phyloP scores from a whole-genome alignment of 371 early-diverging fungal species.

The Sanchytrium tribonematis region DNA sequence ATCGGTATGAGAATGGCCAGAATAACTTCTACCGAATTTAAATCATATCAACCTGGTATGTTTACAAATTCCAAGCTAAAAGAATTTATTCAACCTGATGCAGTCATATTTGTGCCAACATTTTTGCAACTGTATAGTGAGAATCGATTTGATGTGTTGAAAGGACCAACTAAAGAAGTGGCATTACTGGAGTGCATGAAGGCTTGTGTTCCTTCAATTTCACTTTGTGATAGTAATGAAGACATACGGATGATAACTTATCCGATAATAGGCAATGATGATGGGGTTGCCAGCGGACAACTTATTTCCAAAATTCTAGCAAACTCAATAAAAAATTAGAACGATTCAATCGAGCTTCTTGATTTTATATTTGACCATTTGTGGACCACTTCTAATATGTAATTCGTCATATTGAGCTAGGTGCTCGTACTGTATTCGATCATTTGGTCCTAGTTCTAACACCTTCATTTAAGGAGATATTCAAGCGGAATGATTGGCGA shows the following conservation, averaged over 20 bases:
- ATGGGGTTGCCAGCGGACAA: not conserved
- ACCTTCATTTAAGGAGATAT: no score
- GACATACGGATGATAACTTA: not conserved
- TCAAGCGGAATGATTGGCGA: no score
- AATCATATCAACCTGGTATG: not conserved
- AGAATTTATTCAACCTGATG: not conserved
- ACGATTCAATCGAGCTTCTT: no score
- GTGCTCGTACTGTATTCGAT: not conserved
- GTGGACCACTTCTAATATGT: not conserved
- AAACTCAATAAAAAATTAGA: not conserved
- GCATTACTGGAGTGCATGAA: not conserved
- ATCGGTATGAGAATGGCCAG: not conserved
- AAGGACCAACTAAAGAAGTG: not conserved
- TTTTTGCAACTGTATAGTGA: not conserved
- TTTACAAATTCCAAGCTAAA: not conserved
- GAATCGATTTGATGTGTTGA: not conserved
- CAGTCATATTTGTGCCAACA: not conserved
- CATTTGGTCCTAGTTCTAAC: not conserved
- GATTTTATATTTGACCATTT: not conserved
- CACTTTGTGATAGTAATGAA: not conserved
- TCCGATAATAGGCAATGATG: not conserved
- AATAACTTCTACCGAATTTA: not conserved
- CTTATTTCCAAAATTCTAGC: not conserved
- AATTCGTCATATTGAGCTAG: not conserved
- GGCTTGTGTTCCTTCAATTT: not conserved